These are phyloP conservation scores for Erysimum cheiri DNA, from an alignment of 441 rosid species.

Conservation along the genomic window DNA sequence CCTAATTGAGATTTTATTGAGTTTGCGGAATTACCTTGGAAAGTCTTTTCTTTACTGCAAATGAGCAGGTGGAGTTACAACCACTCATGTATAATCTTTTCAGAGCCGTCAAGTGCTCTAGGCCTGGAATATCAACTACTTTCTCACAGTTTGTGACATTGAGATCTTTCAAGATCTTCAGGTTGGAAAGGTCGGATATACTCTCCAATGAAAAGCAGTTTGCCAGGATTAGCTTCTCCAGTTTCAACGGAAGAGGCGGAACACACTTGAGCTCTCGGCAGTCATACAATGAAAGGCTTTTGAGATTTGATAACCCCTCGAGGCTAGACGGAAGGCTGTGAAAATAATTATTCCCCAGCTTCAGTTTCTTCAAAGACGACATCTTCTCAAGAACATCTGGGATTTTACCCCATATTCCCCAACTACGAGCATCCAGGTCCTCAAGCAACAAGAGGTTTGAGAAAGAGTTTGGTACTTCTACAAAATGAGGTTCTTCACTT, in stretches of 20 bases:
- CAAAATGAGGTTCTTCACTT: conserved; percentile 3
- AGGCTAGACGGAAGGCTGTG: conserved; percentile 69
- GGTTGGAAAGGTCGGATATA: conserved; percentile 51
- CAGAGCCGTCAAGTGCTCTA: conserved; percentile 51
- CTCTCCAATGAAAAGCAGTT: conserved; percentile 57
- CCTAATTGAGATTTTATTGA: background rate
- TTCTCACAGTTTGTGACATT: conserved; percentile 65
- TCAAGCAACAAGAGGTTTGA: conserved; percentile 51
- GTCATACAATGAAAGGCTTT: conserved; percentile 48
- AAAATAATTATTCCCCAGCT: conserved; percentile 58
- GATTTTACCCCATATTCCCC: conserved; percentile 60
- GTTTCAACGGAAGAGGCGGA: conserved; percentile 64
- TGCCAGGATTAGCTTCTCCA: conserved; percentile 47
- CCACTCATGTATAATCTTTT: conserved; percentile 56
- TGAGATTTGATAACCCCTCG: conserved; percentile 55
- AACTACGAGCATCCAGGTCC: conserved; percentile 65
- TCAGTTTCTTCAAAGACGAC: conserved; percentile 46
- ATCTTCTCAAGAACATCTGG: conserved; percentile 67
- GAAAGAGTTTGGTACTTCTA: conserved; percentile 54
- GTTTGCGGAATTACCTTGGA: conserved; percentile 56
- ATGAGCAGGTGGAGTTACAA: conserved; percentile 48
- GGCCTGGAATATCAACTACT: conserved; percentile 57
- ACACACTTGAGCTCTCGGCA: conserved; percentile 60
- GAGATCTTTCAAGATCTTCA: conserved; percentile 46
- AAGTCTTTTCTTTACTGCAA: conserved; percentile 49